These are phyloP conservation scores for Microsporum audouinii DNA, from an alignment of 2,329 filamentous ascomycete genomes.

Conservation along the genomic window DNA sequence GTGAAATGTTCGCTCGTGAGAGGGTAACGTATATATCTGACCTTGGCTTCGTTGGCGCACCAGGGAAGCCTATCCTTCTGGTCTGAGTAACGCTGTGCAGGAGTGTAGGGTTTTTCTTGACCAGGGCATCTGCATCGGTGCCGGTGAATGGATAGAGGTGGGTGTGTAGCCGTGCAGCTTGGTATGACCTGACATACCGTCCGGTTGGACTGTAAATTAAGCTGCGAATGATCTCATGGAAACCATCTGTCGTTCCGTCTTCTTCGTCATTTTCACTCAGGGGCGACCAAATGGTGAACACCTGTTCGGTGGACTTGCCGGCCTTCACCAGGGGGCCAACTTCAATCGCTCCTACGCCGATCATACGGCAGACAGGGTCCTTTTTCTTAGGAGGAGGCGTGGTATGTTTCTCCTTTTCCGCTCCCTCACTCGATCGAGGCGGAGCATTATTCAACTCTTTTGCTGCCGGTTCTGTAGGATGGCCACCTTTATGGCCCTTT, in stretches of 20 bases:
- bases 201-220: slow-evolving; percentile 63
- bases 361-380: slow-evolving; percentile 47
- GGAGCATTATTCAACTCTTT: slow-evolving; percentile 21
- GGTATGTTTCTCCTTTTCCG: slow-evolving; percentile 20
- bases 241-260: slow-evolving; percentile 51
- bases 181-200: slow-evolving; percentile 59
- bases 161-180: slow-evolving; percentile 66
- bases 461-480: slow-evolving; percentile 22
- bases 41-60: slow-evolving; percentile 72
- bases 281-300: slow-evolving; percentile 66
- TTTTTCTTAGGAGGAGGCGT: slow-evolving; percentile 25
- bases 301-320: slow-evolving; percentile 60
- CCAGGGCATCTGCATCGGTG: slow-evolving; percentile 64
- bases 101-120: slow-evolving; percentile 77
- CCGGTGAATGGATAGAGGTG: slow-evolving; percentile 68
- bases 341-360: slow-evolving; percentile 67
- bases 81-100: slow-evolving; percentile 72
- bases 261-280: slow-evolving; percentile 45
- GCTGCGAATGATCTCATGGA: slow-evolving; percentile 61
- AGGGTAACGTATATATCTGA: slow-evolving; percentile 94
- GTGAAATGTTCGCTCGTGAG: slow-evolving; percentile 63
- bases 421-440: slow-evolving; percentile 23
- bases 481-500: slow-evolving; percentile 22
- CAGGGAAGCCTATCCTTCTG: slow-evolving; percentile 84
- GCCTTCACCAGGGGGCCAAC: slow-evolving; percentile 64